Base-by-base conservation (phyloP, 1,284 basidiomycete genomes). In the Tranzscheliella williamsii region DNA sequence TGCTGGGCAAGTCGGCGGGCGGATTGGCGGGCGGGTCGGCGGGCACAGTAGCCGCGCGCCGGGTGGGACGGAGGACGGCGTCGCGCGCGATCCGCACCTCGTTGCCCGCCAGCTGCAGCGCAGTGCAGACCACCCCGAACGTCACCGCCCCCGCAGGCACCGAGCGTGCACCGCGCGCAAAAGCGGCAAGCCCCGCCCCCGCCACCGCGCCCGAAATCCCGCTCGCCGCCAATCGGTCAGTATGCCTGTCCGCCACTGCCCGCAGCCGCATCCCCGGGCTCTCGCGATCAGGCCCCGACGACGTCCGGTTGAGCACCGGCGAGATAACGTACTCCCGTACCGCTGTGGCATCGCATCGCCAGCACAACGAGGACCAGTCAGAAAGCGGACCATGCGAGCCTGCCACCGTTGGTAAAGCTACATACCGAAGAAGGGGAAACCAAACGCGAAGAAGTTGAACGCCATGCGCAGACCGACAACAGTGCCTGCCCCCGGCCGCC, bases 381-480 rank as follows among this genome's bases (percentile, higher is more conserved):
- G n/a, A n/a, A n/a, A n/a, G n/a, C n/a, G n/a, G n/a, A n/a, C n/a
- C n/a, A n/a, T n/a, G n/a, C n/a, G n/a, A n/a, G n/a, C n/a, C n/a
- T n/a, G n/a, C n/a, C n/a, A n/a, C n/a, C n/a, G n/a, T n/a, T n/a
- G n/a, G n/a, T n/a, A n/a, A n/a, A n/a, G 16, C 21, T 27, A 31
- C 38, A 29, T 26, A 40, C 38, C 40, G 24, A 65, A 65, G 48
- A 65, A 65, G 5, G 62, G 62, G 36, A 65, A 65, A 1, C 43
- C 56, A 35, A 65, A 56, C 2, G 52, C 56, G 24, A 65, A 65
- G 1, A 48, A 41, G 40, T 38, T 51, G 36, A 65, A 46, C 1
- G 45, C 56, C 51, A 53, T 65, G 5, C 56, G 22, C 13, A 42
- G 48, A 12, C 48, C 62, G 3, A 61, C 26, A 2, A 65, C 44